phyloP scores from a whole-genome alignment of 2,329 filamentous ascomycete genomes.

The Aspergillus brunneoviolaceus region DNA sequence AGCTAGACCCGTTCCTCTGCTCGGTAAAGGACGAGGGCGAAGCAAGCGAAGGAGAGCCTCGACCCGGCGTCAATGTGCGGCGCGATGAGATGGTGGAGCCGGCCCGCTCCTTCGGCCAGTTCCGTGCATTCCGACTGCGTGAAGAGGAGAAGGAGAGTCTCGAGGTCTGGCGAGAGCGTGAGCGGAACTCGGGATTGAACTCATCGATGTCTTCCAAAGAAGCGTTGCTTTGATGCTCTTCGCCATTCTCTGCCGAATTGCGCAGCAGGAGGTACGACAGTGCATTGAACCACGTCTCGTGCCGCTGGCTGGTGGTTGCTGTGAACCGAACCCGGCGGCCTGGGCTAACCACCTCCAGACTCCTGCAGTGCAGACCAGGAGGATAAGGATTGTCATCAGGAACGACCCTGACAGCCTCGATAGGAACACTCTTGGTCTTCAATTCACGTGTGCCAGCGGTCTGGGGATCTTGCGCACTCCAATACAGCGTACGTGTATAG shows the following conservation, averaged over 20 bases:
- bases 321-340: slow-evolving; percentile 91
- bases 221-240: slow-evolving; percentile 58
- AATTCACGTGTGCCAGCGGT: slow-evolving; percentile 74
- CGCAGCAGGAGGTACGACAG: slow-evolving; percentile 87
- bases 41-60: slow-evolving; percentile 37
- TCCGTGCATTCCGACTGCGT: slow-evolving; percentile 69
- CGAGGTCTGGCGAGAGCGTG: slow-evolving; percentile 56
- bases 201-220: slow-evolving; percentile 66
- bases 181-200: slow-evolving; percentile 70
- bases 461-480: slow-evolving; percentile 88
- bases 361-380: slow-evolving; percentile 91
- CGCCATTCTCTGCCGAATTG: slow-evolving; percentile 59
- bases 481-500: slow-evolving; percentile 94
- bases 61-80: slow-evolving; percentile 37
- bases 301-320: slow-evolving; percentile 85
- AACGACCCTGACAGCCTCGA: slow-evolving; percentile 88
- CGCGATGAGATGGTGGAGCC: slow-evolving; percentile 40
- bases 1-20: slow-evolving; percentile 45
- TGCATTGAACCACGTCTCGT: slow-evolving; percentile 98
- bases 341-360: slow-evolving; percentile 83
- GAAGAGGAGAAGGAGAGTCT: slow-evolving; percentile 73
- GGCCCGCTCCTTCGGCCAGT: slow-evolving; percentile 57
- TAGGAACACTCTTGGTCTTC: slow-evolving; percentile 83
- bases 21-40: slow-evolving; percentile 34
- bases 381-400: slow-evolving; percentile 94